Percentiles rank a stretch among this genome's conserved stretches.
These are phyloP conservation scores for Lachnum nothofagi DNA, from an alignment of 2,329 filamentous ascomycete genomes.

Conservation along the genomic window DNA sequence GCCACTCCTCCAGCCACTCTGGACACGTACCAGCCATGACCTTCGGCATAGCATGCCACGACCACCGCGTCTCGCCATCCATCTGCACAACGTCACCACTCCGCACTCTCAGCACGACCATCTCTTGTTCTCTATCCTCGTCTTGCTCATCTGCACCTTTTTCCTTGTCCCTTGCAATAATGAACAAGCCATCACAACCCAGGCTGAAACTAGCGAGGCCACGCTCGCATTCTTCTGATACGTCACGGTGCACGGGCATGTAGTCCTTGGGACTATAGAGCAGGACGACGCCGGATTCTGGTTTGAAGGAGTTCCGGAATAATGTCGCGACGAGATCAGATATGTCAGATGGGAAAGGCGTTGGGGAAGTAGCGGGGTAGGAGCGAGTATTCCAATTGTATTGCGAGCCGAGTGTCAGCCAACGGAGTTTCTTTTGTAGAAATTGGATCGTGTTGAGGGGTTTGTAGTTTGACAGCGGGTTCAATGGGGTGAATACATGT, in stretches of 20 bases:
- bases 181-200: constrained; percentile 85
- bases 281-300: constrained; percentile 89
- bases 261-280: constrained; percentile 87
- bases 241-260: constrained; percentile 87
- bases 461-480: constrained; percentile 59
- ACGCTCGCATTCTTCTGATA: constrained; percentile 74
- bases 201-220: constrained; percentile 81
- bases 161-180: constrained; percentile 57
- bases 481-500: constrained; percentile 53
- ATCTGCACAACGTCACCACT: constrained; percentile 92
- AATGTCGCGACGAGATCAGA: constrained; percentile 60
- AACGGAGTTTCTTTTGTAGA: constrained; percentile 76
- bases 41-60: constrained; percentile 94
- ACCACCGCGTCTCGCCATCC: constrained; percentile 73
- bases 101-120: constrained; percentile 60
- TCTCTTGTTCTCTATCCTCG: constrained; percentile 29
- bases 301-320: constrained; percentile 65
- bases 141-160: constrained; percentile 20
- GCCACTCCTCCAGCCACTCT: constrained; percentile 69
- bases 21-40: constrained; percentile 78
- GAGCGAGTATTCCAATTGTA: constrained; percentile 89
- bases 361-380: constrained; percentile 64
- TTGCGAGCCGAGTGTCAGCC: constrained; percentile 89
- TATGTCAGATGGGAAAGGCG: constrained; percentile 70
- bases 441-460: constrained; percentile 66